Base-by-base conservation (phyloP, 2,329 filamentous ascomycete genomes). In the Diaporthe amygdali region DNA sequence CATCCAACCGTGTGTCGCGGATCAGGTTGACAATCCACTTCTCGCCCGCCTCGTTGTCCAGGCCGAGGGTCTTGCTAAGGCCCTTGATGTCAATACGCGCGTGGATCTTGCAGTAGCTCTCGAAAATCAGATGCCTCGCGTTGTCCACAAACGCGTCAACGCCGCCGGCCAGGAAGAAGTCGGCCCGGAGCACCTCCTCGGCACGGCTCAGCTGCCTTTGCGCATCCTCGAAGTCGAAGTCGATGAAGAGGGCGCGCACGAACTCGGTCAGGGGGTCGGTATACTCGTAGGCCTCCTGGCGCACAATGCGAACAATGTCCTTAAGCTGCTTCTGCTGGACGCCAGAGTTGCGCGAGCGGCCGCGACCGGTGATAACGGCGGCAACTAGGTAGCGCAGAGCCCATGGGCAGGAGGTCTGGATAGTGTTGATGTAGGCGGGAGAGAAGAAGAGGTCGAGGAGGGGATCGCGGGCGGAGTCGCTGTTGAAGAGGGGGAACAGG, bases 21-120 rank as follows among this genome's bases (percentile, higher is more conserved):
- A 99, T 99, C 75, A 99, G 89, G 87, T 99, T 99, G 78, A 99
- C 96, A 79, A 99, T 99, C 96, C 96, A 99, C 88, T 99, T 99
- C 91, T 99, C 96, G 78, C 96, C 96, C 80, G 98, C 96, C 80
- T 97, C 94, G 78, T 95, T 92, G 81, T 93, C 94, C 75, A 99
- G 89, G 75, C 96, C 96, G 72, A 99, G 91, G 81, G 96, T 94
- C 74, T 91, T 93, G 75, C 95, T 97, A 72, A 99, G 90, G 78
- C 98, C 96, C 89, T 95, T 95, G 82, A 99, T 98, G 82, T 98
- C 96, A 81, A 99, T 99, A 78, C 96, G 90, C 81, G 97, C 95
- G 84, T 98, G 97, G 82, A 99, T 99, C 90, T 98, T 98, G 94
- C 96, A 99, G 89, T 99, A 99, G 82, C 92, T 95, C 88, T 99